phyloP scores from a whole-genome alignment of 306 rosid species.

The Malus fusca region DNA sequence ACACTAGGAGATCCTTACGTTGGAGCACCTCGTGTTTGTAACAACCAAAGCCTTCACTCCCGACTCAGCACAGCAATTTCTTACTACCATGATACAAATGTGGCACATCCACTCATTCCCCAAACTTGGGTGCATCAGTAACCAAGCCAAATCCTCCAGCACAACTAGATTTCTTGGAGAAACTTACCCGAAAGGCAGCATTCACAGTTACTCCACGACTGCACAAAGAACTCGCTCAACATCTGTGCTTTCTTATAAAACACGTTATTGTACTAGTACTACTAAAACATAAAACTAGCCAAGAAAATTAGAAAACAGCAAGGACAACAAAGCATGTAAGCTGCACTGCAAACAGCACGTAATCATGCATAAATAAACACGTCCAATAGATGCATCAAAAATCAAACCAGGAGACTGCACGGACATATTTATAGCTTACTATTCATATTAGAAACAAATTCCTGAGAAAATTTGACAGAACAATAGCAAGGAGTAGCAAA shows the following conservation, averaged over 20 bases:
- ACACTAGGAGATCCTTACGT: background rate
- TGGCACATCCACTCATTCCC: background rate
- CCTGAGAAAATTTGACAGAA: constrained; percentile 41
- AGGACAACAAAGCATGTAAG: background rate
- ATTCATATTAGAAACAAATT: constrained; percentile 52
- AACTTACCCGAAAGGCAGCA: background rate
- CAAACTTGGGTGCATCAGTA: background rate
- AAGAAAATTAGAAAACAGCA: background rate
- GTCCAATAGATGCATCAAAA: constrained; percentile 12
- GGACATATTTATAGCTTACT: constrained; percentile 40
- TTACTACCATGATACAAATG: background rate
- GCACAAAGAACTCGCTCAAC: background rate
- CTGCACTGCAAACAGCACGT: background rate
- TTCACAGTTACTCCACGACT: background rate
- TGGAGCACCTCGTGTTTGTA: background rate
- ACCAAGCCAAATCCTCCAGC: background rate
- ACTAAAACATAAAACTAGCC: background rate
- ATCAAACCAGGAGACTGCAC: constrained; percentile 27
- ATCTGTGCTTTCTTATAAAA: constrained; percentile 9
- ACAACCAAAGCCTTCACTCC: background rate
- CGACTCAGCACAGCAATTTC: background rate
- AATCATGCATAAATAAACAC: constrained; percentile 3
- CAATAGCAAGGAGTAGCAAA: constrained; percentile 50
- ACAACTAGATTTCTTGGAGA: background rate
- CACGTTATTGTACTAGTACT: background rate